Evolutionary conservation across 176 grass and related monocot species (phyloP).

Genomic region (Typha latifolia): DNA sequence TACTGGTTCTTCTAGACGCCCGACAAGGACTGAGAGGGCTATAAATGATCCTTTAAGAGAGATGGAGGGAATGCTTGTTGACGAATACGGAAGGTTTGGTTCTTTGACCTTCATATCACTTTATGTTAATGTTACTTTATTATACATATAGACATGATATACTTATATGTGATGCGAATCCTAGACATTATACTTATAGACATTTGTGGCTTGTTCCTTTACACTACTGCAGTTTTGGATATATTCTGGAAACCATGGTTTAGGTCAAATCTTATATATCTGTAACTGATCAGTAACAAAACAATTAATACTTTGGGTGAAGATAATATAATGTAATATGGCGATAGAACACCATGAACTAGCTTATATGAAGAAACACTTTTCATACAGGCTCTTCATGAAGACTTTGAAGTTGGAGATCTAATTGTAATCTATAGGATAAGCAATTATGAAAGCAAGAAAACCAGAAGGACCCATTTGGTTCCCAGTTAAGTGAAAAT

Average conservation of each 20-base stretch:
- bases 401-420: neutral
- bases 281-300: neutral
- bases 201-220: no score
- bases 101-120: slow-evolving; percentile 1
- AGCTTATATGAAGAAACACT: neutral
- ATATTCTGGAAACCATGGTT: neutral
- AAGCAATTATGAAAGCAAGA: neutral
- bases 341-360: neutral
- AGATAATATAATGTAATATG: neutral
- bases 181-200: no score
- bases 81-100: slow-evolving; percentile 93
- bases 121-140: neutral
- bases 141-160: neutral
- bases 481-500: no score
- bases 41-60: slow-evolving; percentile 87
- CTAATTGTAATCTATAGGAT: neutral
- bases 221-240: neutral
- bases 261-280: neutral
- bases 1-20: slow-evolving; percentile 42
- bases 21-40: slow-evolving; percentile 77
- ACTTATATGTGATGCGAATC: neutral
- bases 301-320: no score
- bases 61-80: slow-evolving; percentile 88
- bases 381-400: neutral
- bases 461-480: neutral